A percentile compares a stretch with the other conserved stretches of the same genome.
phyloP scores from a whole-genome alignment of 441 rosid genomes.

The Erysimum pusillum region DNA sequence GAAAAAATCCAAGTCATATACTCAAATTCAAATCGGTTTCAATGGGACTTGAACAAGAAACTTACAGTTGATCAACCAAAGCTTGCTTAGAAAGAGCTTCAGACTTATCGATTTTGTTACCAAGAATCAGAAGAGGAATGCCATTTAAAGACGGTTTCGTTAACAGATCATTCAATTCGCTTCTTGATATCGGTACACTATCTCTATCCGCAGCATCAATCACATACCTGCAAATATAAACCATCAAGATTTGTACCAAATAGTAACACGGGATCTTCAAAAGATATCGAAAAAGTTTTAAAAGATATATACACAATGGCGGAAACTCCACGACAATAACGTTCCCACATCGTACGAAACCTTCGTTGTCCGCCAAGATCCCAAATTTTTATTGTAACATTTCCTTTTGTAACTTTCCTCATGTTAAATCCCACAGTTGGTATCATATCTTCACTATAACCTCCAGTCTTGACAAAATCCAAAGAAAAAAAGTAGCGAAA shows the following conservation, averaged over 20 bases:
- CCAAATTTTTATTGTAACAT: conserved; percentile 98
- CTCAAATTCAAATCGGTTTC: neutral
- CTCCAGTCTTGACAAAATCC: conserved; percentile 75
- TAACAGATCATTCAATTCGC: conserved; percentile 84
- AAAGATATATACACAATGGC: conserved; percentile 74
- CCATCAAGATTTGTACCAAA: conserved; percentile 14
- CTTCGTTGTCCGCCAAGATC: conserved; percentile 99
- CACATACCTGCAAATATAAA: conserved; percentile 64
- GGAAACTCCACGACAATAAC: conserved; percentile 97
- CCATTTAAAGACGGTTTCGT: conserved; percentile 81
- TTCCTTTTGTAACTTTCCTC: conserved; percentile 97
- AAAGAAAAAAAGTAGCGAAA: conserved; percentile 39
- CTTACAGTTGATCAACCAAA: conserved; percentile 94
- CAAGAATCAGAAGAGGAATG: conserved; percentile 89
- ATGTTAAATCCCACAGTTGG: conserved; percentile 98
- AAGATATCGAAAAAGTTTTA: neutral
- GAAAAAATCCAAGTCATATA: conserved; percentile 4
- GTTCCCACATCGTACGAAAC: conserved; percentile 99
- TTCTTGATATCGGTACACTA: conserved; percentile 82
- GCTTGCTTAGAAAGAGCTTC: conserved; percentile 97
- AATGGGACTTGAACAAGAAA: conserved; percentile 13
- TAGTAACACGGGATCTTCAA: neutral
- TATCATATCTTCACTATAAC: conserved; percentile 97
- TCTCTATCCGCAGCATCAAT: conserved; percentile 97
- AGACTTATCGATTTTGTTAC: conserved; percentile 94